A percentile compares a stretch with the other conserved stretches of the same genome.
Conservation (phyloP, 192 early-diverging fungal genomes). For the Gaertneriomyces semiglobifer region DNA sequence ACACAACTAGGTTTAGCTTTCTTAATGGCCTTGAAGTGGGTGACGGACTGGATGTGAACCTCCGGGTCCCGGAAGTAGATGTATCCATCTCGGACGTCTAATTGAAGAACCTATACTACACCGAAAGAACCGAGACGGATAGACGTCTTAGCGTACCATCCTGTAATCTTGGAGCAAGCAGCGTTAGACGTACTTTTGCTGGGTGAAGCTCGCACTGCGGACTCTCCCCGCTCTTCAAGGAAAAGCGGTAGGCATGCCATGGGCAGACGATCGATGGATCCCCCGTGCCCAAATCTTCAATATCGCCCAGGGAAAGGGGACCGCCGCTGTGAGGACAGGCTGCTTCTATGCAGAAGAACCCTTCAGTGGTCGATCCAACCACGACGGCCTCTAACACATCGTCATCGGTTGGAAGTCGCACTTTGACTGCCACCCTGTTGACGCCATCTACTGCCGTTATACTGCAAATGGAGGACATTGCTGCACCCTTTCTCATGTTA, state of each 20-base stretch:
- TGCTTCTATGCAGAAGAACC: slow-evolving; percentile 31
- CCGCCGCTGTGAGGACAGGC: slow-evolving; percentile 47
- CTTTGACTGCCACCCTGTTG: not conserved
- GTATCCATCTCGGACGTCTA: too few relatives aligned
- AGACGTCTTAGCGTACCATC: too few relatives aligned
- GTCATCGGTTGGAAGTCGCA: not conserved
- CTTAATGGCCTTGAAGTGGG: too few relatives aligned
- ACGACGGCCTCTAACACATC: not conserved
- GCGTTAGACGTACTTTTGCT: not conserved
- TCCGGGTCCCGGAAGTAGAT: too few relatives aligned
- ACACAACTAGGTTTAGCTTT: too few relatives aligned
- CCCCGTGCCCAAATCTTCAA: slow-evolving; percentile 32
- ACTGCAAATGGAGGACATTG: too few relatives aligned
- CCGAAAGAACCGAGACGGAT: too few relatives aligned
- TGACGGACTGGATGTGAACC: too few relatives aligned
- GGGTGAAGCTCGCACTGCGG: slow-evolving; percentile 10
- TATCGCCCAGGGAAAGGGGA: slow-evolving; percentile 43
- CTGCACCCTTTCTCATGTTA: too few relatives aligned
- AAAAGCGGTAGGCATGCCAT: slow-evolving; percentile 47
- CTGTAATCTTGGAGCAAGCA: not conserved
- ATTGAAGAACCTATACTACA: too few relatives aligned
- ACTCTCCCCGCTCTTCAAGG: slow-evolving; percentile 22
- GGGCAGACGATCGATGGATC: slow-evolving; percentile 42
- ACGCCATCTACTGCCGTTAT: not conserved
- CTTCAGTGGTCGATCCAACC: not conserved